phyloP scores from a whole-genome alignment of 202 grass and related monocot species.

The Elaeis oleifera region DNA sequence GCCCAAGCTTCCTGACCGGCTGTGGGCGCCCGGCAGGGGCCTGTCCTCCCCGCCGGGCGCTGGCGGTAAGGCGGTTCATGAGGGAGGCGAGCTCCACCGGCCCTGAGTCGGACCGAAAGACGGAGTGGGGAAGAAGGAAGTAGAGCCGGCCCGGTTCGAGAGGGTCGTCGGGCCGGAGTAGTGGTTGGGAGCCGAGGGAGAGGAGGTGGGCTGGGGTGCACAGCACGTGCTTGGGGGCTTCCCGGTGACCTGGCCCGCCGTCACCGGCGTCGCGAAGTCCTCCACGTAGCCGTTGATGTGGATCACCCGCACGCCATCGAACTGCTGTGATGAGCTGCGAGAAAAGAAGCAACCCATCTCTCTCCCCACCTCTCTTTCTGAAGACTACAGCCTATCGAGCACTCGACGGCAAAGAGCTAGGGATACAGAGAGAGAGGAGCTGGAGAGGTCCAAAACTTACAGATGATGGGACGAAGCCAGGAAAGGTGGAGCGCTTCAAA shows the following conservation, averaged over 20 bases:
- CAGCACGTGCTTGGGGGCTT: constrained; percentile 40
- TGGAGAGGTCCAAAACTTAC: too few relatives aligned
- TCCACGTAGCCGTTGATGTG: constrained; percentile 96
- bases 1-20: constrained; percentile 1
- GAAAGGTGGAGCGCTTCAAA: too few relatives aligned
- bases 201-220: constrained; percentile 70
- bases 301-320: constrained; percentile 65
- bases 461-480: too few relatives aligned
- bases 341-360: constrained; percentile 58
- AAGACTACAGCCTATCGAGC: too few relatives aligned
- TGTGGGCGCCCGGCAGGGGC: too few relatives aligned
- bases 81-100: constrained; percentile 76
- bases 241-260: constrained; percentile 43
- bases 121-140: constrained; percentile 68
- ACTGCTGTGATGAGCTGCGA: constrained; percentile 19
- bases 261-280: constrained; percentile 61
- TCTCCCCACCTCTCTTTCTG: neutral
- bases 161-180: constrained; percentile 49
- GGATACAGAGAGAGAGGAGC: too few relatives aligned
- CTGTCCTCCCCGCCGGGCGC: constrained; percentile 27
- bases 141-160: constrained; percentile 75
- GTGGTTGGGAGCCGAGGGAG: constrained; percentile 40
- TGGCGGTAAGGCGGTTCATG: constrained; percentile 68
- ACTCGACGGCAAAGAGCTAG: too few relatives aligned
- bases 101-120: constrained; percentile 69